A percentile compares a stretch with the other conserved stretches of the same genome.
Evolutionary conservation across 164 flowering plant species (phyloP).

Genomic region (Akebia trifoliata): DNA sequence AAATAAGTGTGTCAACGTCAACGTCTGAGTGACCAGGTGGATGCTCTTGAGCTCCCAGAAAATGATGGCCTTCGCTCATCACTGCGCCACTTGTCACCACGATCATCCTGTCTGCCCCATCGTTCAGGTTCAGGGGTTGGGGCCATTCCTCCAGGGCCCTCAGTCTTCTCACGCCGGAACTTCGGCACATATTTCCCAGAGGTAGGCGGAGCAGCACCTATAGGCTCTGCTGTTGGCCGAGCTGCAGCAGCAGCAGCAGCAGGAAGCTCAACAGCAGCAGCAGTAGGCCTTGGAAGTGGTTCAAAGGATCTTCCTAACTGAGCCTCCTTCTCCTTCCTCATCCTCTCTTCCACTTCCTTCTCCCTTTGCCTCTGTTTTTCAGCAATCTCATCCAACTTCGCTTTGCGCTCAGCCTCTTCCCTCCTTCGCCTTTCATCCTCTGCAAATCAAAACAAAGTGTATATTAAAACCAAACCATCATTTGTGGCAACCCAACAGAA

Average conservation of each 20-base stretch:
- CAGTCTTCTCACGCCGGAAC: slow-evolving; percentile 24
- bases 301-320: slow-evolving; percentile 40
- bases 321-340: slow-evolving; percentile 45
- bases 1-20: too few relatives aligned
- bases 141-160: slow-evolving; percentile 22
- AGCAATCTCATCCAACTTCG: slow-evolving; percentile 78
- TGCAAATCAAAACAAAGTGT: slow-evolving; percentile 23
- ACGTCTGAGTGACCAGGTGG: not conserved
- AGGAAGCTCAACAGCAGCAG: slow-evolving; percentile 27
- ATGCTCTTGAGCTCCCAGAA: not conserved
- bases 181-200: slow-evolving; percentile 62
- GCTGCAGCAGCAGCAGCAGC: slow-evolving; percentile 32
- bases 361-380: slow-evolving; percentile 83
- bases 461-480: not conserved
- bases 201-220: slow-evolving; percentile 33
- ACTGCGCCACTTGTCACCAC: slow-evolving; percentile 34
- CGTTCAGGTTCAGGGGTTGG: slow-evolving; percentile 40
- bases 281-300: slow-evolving; percentile 18
- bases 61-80: slow-evolving; percentile 30
- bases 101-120: slow-evolving; percentile 34
- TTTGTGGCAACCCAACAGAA: not conserved
- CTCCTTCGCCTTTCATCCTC: slow-evolving; percentile 73
- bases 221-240: too few relatives aligned
- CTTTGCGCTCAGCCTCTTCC: slow-evolving; percentile 74
- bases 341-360: slow-evolving; percentile 69